Base-by-base conservation (phyloP, 768 basidiomycete species). In the Hygrocybe coccinea region DNA sequence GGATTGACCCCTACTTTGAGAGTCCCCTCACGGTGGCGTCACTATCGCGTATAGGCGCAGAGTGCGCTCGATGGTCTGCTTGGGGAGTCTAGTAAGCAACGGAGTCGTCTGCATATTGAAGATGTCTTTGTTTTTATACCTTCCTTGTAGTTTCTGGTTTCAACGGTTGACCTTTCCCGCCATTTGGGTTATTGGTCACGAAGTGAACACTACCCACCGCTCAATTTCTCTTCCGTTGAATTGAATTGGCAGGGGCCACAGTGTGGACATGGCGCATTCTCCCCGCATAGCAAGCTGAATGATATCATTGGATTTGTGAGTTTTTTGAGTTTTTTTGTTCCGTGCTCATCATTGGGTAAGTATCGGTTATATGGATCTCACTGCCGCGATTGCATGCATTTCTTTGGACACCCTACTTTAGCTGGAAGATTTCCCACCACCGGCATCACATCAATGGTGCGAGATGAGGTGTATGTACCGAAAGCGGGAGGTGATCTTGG, bases 201-300 rank as follows among this genome's bases (percentile, higher is more conserved):
- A 83, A 66, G 79, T 79, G 29, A 29, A 8, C 8, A 21, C 49
- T 48, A 24, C 24, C 19, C 36, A 38, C 17, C 29, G 17, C 8
- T 50, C 50, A 19, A 45, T 2, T 50, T 5, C 46, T 11, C 25
- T 34, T 24, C 19, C 48, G 33, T 53, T 29, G 29, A 29, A 29
- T 54, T 21, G 52, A 25, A 58, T 25, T 56, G 25, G 37, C n/a
- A 51, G n/a, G n/a, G n/a, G n/a, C 21, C 37, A 25, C 54, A 81
- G 79, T 81, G 80, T 60, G 81, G 81, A 9, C 81, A 83, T 62
- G 76, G 78, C 12, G 80, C 80, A 4, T 82, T 82, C 65, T 82
- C 80, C 10, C 70, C 76, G 56, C 62, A 77, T 64, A 74, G 71
- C 61, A 64, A 69, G 22, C 62, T 81, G 52, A 82, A 81, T 56